Conservation (phyloP, 2,329 filamentous ascomycete species). For the Ophiocordyceps camponoti-leonardi region DNA sequence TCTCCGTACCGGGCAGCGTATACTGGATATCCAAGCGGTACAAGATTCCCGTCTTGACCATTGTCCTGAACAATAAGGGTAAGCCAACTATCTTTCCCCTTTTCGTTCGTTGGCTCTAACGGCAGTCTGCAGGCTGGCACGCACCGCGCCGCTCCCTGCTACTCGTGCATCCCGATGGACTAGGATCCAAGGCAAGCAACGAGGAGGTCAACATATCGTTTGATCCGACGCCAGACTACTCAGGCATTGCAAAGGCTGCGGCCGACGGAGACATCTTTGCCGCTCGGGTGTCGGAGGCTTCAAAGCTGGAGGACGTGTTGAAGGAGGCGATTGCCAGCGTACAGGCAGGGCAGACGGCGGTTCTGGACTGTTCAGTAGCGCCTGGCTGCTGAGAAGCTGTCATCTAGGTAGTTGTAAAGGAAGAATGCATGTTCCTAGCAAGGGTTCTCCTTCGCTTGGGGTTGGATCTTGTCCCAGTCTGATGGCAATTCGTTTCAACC, state of each 20-base stretch:
- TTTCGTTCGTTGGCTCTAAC: neutral
- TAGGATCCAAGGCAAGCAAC: constrained; percentile 36
- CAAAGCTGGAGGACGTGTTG: constrained; percentile 28
- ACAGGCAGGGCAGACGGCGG: constrained; percentile 30
- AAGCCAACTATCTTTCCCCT: constrained; percentile 2
- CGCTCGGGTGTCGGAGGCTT: constrained; percentile 26
- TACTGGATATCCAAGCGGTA: constrained; percentile 39
- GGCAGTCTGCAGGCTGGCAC: constrained; percentile 31
- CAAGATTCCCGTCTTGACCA: constrained; percentile 33
- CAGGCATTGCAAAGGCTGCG: constrained; percentile 43
- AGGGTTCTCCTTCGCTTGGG: too few species aligned
- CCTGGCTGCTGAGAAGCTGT: constrained; percentile 18
- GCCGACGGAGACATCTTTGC: constrained; percentile 35
- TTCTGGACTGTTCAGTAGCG: constrained; percentile 35
- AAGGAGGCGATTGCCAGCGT: constrained; percentile 33
- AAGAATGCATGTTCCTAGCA: too few species aligned
- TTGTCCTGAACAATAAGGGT: constrained; percentile 41
- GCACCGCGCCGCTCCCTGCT: constrained; percentile 38
- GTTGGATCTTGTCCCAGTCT: too few species aligned
- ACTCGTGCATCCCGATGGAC: constrained; percentile 39
- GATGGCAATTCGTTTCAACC: too few species aligned
- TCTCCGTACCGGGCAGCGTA: constrained; percentile 34
- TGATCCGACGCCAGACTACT: constrained; percentile 37
- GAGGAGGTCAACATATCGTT: constrained; percentile 47
- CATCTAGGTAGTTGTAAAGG: neutral